Evolutionary conservation across 176 grass and related monocot species (phyloP), one percentile per base, ranked within the genome.

Genomic region (Luzula sylvatica): DNA sequence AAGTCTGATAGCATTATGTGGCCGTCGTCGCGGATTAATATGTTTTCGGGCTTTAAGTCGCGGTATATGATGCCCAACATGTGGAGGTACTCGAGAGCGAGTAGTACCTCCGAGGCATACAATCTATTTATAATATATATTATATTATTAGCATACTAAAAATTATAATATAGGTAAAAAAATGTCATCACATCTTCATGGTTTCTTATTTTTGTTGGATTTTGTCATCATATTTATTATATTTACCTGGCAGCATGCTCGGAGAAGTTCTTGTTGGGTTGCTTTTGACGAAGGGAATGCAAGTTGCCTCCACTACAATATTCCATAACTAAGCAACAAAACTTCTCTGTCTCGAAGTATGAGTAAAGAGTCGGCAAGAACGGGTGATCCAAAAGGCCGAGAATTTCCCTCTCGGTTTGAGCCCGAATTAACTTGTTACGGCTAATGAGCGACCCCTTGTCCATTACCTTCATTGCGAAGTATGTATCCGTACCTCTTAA

Each of bases 401-500:
- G 68, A n/a, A 86, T 86, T 42, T 76, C 71, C 54, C 55, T 71
- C 77, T 86, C 82, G 0, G 76, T 86, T 2, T 86, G 26, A 24
- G 76, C 82, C 0, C 76, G 48, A 23, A 72, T 41, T 26, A 86
- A 14, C 82, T 86, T 86, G 55, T 86, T 86, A 54, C 76, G 59
- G 46, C 66, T 86, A 52, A 72, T 84, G 20, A 84, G 65, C 1
- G 70, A 70, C 29, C 70, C 81, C 47, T 79, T 75, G 70, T 84
- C 81, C 82, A 86, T 86, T 53, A 86, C 76, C 35, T 86, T 86
- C 82, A 86, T 86, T 5, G 82, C 76, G 13, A 86, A 86, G 61
- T 75, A 80, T 0, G 76, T 25, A 4, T 58, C 35, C 1, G 71
- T 86, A 0, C 55, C 82, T 69, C 61, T 68, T 7, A 86, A 75